Conservation (phyloP, 1,139 yeast genomes). For the Debaryomycetaceae sp. region DNA sequence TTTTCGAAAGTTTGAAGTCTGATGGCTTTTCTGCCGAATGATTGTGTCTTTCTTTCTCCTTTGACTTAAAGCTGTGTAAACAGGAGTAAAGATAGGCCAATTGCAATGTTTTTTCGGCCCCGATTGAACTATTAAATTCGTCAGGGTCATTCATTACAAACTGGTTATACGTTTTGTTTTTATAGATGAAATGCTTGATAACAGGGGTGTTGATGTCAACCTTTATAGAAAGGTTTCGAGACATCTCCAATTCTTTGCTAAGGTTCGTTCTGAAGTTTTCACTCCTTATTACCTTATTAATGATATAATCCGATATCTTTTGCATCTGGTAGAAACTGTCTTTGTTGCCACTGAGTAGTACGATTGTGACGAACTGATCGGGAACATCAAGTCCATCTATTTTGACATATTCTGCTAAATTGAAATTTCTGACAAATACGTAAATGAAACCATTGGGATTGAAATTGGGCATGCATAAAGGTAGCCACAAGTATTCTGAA, state of each 20-base stretch:
- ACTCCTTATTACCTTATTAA: slow-evolving; percentile 35
- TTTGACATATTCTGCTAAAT: slow-evolving; percentile 16
- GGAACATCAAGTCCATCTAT: slow-evolving; percentile 13
- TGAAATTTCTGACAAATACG: slow-evolving; percentile 66
- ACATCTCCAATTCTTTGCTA: slow-evolving; percentile 24
- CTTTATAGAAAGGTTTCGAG: slow-evolving; percentile 17
- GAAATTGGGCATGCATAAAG: slow-evolving; percentile 87
- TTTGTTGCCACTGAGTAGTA: slow-evolving; percentile 78
- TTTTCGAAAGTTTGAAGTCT: slow-evolving; percentile 17
- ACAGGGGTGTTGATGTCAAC: slow-evolving; percentile 56
- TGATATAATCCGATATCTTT: slow-evolving; percentile 51
- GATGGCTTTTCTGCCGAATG: slow-evolving; percentile 19
- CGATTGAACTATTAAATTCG: slow-evolving; percentile 12
- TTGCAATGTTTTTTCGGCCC: slow-evolving; percentile 17
- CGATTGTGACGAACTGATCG: slow-evolving; percentile 48
- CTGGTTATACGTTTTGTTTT: slow-evolving; percentile 52
- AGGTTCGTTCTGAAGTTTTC: slow-evolving; percentile 38
- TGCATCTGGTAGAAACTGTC: slow-evolving; percentile 78
- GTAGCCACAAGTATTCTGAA: slow-evolving; percentile 84
- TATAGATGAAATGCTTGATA: slow-evolving; percentile 77
- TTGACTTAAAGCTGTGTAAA: slow-evolving; percentile 11
- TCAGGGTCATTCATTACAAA: slow-evolving; percentile 28
- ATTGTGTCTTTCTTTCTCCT: not conserved
- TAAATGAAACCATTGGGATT: slow-evolving; percentile 85
- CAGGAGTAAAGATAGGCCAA: slow-evolving; percentile 30